Percentiles rank a stretch among this genome's conserved stretches.
Evolutionary conservation across 306 rosid species (phyloP).

Genomic region (Quillaja saponaria): DNA sequence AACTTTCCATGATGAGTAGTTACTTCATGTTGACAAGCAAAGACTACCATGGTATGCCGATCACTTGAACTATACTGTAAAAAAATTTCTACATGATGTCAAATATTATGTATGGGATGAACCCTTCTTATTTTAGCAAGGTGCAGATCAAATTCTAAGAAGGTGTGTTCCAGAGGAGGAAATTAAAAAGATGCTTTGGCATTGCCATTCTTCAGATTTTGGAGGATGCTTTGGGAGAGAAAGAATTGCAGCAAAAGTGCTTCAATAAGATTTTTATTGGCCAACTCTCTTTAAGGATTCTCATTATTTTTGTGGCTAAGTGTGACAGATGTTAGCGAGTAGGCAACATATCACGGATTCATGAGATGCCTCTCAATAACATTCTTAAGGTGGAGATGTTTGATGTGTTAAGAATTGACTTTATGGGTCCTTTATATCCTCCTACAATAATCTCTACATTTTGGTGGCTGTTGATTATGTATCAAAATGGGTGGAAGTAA

Average conservation of each 20-base stretch:
- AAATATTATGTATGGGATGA: too few species aligned
- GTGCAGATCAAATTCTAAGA: too few species aligned
- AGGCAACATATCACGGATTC: not conserved
- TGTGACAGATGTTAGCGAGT: not conserved
- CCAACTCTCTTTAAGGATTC: slow-evolving; percentile 5
- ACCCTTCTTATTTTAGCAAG: too few species aligned
- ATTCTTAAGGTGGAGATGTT: not conserved
- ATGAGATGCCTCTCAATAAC: not conserved
- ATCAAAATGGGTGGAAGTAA: not conserved
- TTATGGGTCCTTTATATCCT: not conserved
- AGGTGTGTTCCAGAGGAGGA: not conserved
- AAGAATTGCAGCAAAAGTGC: not conserved
- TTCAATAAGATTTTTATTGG: slow-evolving; percentile 2
- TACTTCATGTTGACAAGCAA: not conserved
- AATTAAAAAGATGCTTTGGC: not conserved
- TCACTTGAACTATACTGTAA: not conserved
- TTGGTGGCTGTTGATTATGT: not conserved
- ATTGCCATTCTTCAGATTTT: not conserved
- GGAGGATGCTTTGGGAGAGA: not conserved
- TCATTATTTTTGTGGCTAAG: not conserved
- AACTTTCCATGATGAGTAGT: not conserved
- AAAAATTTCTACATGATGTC: not conserved
- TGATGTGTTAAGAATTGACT: slow-evolving; percentile 4
- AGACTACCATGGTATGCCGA: not conserved
- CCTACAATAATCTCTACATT: not conserved